Conservation (phyloP, 768 basidiomycete genomes). For the Mycena olivaceomarginata region DNA sequence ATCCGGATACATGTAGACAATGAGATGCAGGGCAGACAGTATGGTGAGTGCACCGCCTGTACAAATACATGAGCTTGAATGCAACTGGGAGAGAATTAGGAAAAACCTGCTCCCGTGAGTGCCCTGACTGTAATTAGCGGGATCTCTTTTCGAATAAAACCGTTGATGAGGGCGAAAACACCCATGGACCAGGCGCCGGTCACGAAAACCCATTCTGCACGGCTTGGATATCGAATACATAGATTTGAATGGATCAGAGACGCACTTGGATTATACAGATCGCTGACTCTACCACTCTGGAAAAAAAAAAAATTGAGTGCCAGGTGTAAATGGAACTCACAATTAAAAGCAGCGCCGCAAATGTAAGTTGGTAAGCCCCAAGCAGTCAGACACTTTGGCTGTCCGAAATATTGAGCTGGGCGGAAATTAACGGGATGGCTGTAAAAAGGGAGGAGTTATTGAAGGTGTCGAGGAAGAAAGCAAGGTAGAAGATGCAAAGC, state of each 20-base stretch:
- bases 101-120: neutral
- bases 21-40: too few relatives aligned
- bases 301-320: neutral
- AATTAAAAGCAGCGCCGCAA: slow-evolving; percentile 63
- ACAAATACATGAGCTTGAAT: too few relatives aligned
- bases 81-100: too few relatives aligned
- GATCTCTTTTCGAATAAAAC: neutral
- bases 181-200: slow-evolving; percentile 58
- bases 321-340: slow-evolving; percentile 44
- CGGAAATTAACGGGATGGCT: too few relatives aligned
- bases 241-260: neutral
- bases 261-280: slow-evolving; percentile 64
- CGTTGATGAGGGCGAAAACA: slow-evolving; percentile 46
- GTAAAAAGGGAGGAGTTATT: slow-evolving; percentile 61
- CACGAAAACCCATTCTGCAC: slow-evolving; percentile 4
- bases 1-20: too few relatives aligned
- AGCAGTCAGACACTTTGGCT: slow-evolving; percentile 61
- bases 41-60: too few relatives aligned
- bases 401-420: slow-evolving; percentile 43
- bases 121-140: neutral
- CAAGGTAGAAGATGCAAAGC: slow-evolving; percentile 61
- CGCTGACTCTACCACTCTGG: slow-evolving; percentile 63
- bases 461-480: slow-evolving; percentile 66
- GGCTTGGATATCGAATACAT: neutral
- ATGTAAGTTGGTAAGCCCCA: slow-evolving; percentile 63